Evolutionary conservation across 2,329 filamentous ascomycete genomes (phyloP).

Genomic region (Exophiala sp.): DNA sequence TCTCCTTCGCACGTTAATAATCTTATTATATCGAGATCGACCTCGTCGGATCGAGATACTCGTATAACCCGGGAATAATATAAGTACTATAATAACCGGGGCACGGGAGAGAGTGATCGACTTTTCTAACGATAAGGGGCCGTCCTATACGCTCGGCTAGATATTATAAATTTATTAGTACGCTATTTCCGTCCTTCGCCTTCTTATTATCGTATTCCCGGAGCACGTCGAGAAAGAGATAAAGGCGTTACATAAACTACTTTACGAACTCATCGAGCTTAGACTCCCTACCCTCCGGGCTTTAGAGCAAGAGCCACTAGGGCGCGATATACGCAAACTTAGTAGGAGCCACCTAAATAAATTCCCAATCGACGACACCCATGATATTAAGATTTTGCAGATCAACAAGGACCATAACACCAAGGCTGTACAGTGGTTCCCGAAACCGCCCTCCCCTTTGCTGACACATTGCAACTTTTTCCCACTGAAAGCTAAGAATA

Average conservation of each 20-base stretch:
- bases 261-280: constrained; percentile 29
- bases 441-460: too few relatives aligned
- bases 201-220: constrained; percentile 25
- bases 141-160: background rate
- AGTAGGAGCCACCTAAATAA: constrained; percentile 23
- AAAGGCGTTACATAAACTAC: constrained; percentile 28
- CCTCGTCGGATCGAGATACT: too few relatives aligned
- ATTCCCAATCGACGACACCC: constrained; percentile 34
- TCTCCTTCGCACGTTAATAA: too few relatives aligned
- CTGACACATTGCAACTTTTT: too few relatives aligned
- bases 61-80: too few relatives aligned
- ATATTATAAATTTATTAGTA: background rate
- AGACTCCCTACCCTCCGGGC: constrained; percentile 30
- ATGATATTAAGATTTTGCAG: constrained; percentile 30
- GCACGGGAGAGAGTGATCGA: too few relatives aligned
- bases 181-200: constrained; percentile 1
- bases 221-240: constrained; percentile 30
- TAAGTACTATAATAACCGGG: too few relatives aligned
- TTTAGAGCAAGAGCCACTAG: constrained; percentile 29
- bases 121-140: too few relatives aligned
- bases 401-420: constrained; percentile 28
- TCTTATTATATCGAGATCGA: too few relatives aligned
- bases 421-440: too few relatives aligned
- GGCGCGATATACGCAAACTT: constrained; percentile 28
- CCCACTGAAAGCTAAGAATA: too few relatives aligned